These are phyloP conservation scores for Apiospora hydei DNA, from an alignment of 2,329 filamentous ascomycete genomes.

Conservation along the genomic window DNA sequence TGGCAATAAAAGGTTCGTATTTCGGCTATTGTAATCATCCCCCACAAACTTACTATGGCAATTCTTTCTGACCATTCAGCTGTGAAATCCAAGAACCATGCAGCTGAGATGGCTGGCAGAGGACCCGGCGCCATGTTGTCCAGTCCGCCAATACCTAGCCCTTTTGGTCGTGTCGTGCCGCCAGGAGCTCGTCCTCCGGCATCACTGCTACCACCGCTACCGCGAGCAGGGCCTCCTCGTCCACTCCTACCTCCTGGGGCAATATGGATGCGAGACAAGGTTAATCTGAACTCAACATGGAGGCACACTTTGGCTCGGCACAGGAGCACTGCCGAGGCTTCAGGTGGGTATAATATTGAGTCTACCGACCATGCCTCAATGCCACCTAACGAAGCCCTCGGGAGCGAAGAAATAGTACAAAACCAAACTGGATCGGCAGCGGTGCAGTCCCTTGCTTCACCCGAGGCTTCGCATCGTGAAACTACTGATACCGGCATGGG, in stretches of 20 bases:
- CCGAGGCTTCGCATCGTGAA: background rate
- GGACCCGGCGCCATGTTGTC: background rate
- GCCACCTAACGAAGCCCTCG: background rate
- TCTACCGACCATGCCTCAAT: background rate
- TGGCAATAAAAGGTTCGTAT: background rate
- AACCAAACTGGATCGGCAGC: background rate
- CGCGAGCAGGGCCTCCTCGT: background rate
- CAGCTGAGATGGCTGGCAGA: background rate
- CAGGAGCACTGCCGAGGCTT: background rate
- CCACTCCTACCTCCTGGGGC: background rate
- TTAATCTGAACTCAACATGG: background rate
- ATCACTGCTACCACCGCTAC: background rate
- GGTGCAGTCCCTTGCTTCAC: background rate
- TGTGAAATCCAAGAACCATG: background rate
- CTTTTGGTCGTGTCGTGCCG: too few species aligned
- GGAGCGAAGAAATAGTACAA: background rate
- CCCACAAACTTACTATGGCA: too few species aligned
- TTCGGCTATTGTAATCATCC: too few species aligned
- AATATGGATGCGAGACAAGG: background rate
- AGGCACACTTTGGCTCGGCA: background rate
- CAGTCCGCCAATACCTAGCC: too few species aligned
- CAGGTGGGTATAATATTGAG: background rate
- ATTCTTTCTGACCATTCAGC: background rate
- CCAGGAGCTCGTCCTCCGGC: too few species aligned
- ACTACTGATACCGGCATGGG: background rate